These are phyloP conservation scores for Aspergillus latus DNA, from an alignment of 2,329 filamentous ascomycete genomes.

Conservation along the genomic window DNA sequence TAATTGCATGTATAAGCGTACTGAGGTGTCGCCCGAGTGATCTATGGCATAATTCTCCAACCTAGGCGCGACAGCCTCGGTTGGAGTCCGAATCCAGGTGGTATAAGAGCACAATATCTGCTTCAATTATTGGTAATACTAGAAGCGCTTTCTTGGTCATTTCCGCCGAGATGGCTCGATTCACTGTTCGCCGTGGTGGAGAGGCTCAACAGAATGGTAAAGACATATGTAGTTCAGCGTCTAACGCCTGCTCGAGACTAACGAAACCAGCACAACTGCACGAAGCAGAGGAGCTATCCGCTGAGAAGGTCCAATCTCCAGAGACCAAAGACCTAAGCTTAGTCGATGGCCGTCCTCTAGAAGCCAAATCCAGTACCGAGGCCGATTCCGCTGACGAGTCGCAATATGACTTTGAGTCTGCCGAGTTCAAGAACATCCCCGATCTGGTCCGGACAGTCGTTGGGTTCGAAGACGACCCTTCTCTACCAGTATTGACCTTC, in stretches of 20 bases:
- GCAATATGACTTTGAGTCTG: neutral
- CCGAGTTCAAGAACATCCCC: conserved; percentile 1
- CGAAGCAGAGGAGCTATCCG: neutral
- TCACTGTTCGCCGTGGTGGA: neutral
- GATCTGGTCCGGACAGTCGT: conserved; percentile 3
- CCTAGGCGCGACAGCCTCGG: neutral
- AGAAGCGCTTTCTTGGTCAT: neutral
- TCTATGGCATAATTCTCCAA: neutral
- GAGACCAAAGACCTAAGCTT: neutral
- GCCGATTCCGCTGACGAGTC: neutral
- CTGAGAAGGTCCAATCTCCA: neutral
- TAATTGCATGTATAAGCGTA: too few species aligned
- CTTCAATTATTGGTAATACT: neutral
- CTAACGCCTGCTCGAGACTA: neutral
- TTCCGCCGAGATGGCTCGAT: neutral
- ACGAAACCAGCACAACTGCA: neutral
- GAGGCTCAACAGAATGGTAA: neutral
- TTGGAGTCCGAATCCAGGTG: neutral
- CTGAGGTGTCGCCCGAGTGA: neutral
- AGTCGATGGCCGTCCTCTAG: neutral
- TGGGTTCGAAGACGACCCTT: conserved; percentile 2
- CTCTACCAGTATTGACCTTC: neutral
- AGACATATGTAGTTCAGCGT: neutral
- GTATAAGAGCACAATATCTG: neutral
- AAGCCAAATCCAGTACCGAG: neutral